These are phyloP conservation scores for Pleurotus tuber-regium DNA, from an alignment of 768 basidiomycete species.

Conservation along the genomic window DNA sequence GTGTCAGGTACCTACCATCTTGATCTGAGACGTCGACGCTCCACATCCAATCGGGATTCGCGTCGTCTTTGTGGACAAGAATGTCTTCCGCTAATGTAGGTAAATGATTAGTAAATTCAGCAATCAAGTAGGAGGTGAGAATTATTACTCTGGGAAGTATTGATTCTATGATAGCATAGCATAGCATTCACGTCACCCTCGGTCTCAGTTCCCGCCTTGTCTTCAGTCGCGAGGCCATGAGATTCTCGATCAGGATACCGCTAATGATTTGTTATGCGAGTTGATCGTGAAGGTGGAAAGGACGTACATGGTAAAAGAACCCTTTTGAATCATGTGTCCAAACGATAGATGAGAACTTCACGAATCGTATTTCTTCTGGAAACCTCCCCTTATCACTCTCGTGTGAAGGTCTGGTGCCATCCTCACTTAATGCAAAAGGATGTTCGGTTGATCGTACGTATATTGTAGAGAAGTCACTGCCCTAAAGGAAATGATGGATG, in stretches of 20 bases:
- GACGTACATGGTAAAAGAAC: constrained; percentile 75
- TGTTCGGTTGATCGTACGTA: constrained; percentile 63
- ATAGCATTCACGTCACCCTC: constrained; percentile 63
- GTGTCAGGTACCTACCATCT: constrained; percentile 62
- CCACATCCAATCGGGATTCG: constrained; percentile 68
- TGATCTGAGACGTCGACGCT: constrained; percentile 47
- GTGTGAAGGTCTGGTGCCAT: constrained; percentile 35
- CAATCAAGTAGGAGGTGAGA: constrained; percentile 4
- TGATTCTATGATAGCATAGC: constrained; percentile 74
- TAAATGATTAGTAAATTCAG: neutral
- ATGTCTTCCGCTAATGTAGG: constrained; percentile 58
- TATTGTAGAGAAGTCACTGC: constrained; percentile 70
- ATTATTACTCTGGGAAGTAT: constrained; percentile 63
- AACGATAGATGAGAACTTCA: constrained; percentile 70
- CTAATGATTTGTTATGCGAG: no score
- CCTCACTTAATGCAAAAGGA: constrained; percentile 43
- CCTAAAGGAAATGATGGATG: constrained; percentile 34
- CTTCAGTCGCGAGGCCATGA: constrained; percentile 36
- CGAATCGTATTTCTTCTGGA: constrained; percentile 65
- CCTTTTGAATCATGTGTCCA: constrained; percentile 82
- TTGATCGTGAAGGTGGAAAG: no score
- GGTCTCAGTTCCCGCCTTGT: constrained; percentile 56
- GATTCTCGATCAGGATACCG: constrained; percentile 55
- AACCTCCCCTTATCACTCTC: constrained; percentile 45
- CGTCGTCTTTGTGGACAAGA: constrained; percentile 60